phyloP scores from a whole-genome alignment of 768 basidiomycete genomes.

The Tephrocybe sp. region DNA sequence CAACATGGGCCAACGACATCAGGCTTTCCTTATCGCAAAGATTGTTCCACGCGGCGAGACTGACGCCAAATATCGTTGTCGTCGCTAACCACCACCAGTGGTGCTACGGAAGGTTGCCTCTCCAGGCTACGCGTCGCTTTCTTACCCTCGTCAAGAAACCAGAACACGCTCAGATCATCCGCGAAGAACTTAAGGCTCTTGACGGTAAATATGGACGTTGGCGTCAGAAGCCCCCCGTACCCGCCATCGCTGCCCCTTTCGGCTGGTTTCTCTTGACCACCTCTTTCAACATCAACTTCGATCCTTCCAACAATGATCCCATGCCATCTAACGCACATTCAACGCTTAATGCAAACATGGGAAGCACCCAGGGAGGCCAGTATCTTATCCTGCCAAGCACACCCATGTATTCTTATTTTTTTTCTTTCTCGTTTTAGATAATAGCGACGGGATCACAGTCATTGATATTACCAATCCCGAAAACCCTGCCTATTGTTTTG shows the following conservation, averaged over 20 bases:
- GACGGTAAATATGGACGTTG: slow-evolving; percentile 27
- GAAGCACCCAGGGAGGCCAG: slow-evolving; percentile 25
- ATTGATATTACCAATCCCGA: slow-evolving; percentile 30
- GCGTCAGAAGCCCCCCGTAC: slow-evolving; percentile 11
- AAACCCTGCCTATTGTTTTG: slow-evolving; percentile 26
- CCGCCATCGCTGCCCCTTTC: slow-evolving; percentile 30
- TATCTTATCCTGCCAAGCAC: neutral
- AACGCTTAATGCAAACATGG: slow-evolving; percentile 21
- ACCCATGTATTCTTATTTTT: neutral
- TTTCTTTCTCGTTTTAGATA: slow-evolving; percentile 19
- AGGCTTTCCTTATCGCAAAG: slow-evolving; percentile 36
- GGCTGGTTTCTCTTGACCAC: slow-evolving; percentile 25
- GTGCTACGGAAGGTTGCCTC: slow-evolving; percentile 34
- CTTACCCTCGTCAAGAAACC: slow-evolving; percentile 29
- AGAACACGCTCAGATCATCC: slow-evolving; percentile 34
- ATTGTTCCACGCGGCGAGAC: slow-evolving; percentile 22
- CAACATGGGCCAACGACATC: slow-evolving; percentile 39
- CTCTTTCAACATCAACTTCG: slow-evolving; percentile 27
- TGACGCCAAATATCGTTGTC: slow-evolving; percentile 35
- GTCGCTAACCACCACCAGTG: slow-evolving; percentile 37
- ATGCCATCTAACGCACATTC: slow-evolving; percentile 15
- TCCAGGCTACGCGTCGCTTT: slow-evolving; percentile 29
- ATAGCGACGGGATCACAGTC: slow-evolving; percentile 32
- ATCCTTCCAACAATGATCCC: slow-evolving; percentile 5
- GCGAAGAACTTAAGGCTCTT: slow-evolving; percentile 28